Conservation (phyloP, 768 basidiomycete species). For the Auriculariales sp. region DNA sequence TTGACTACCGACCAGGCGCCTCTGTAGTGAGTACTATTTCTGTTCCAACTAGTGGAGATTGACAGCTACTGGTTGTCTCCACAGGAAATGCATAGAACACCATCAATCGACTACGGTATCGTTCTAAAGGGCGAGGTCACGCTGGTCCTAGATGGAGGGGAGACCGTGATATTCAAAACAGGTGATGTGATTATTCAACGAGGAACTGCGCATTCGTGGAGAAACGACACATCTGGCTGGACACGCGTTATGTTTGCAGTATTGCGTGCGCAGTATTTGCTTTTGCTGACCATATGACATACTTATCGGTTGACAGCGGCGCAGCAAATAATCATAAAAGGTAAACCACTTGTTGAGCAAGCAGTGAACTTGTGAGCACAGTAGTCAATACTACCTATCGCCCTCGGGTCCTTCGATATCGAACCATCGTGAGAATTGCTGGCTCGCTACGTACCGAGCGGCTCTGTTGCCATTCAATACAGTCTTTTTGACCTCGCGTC, state of each 20-base stretch:
- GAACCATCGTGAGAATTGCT: too few relatives aligned
- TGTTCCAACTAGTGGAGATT: background rate
- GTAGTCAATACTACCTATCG: too few relatives aligned
- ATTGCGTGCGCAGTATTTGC: conserved; percentile 6
- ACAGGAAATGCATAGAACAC: conserved; percentile 12
- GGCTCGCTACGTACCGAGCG: too few relatives aligned
- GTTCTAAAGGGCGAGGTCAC: conserved; percentile 11
- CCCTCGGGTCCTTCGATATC: too few relatives aligned
- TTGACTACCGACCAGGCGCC: conserved; percentile 10
- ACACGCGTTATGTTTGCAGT: conserved; percentile 12
- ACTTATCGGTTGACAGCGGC: background rate
- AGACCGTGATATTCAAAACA: conserved; percentile 10
- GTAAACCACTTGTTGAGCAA: background rate
- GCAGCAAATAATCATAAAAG: background rate
- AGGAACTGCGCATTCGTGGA: conserved; percentile 14
- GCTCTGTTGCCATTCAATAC: too few relatives aligned
- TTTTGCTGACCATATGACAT: background rate
- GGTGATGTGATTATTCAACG: conserved; percentile 14
- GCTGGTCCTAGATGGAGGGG: conserved; percentile 12
- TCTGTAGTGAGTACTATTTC: conserved; percentile 3
- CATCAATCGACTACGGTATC: conserved; percentile 14
- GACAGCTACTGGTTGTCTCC: background rate
- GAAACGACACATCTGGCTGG: conserved; percentile 15
- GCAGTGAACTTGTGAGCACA: too few relatives aligned
- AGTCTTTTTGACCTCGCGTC: too few relatives aligned